Evolutionary conservation across 192 early-diverging fungal genomes (phyloP), one percentile per base, ranked within the genome.

Genomic region (Coemansia biformis): DNA sequence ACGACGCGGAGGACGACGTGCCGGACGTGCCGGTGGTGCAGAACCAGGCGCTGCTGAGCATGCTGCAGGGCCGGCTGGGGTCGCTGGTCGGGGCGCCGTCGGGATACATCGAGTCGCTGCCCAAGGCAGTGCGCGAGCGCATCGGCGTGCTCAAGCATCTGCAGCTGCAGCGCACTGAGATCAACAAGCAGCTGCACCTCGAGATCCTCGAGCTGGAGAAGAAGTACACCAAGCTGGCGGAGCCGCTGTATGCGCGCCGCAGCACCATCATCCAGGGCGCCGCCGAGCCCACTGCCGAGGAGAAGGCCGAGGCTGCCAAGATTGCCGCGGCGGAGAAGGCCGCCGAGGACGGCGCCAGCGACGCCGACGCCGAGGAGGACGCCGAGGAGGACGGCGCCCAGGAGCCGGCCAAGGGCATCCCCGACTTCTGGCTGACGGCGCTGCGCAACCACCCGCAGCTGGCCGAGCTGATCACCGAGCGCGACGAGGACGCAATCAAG

Each of bases 151-250:
- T 98, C 55, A 86, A 86, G 76, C 86, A 81, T 54, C 71, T 95
- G 52, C 93, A 95, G 81, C 75, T 83, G 51, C 82, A 95, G 78
- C 91, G 93, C 63, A 63, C 79, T 28, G 82, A 80, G 14, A 72
- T 98, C 15, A 91, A 94, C 74, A 75, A 81, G 39, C 77, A 91
- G 75, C 91, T 98, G 81, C 86, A 88, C 46, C 83, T 91, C 62
- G 95, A 99, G 78, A 84, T 99, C 51, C 68, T 90, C 24, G 90
- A 79, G 33, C 75, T 99, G 24, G 96, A 99, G 75, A 96, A 97
- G 81, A 98, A 98, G 67, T 99, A 93, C 75, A 80, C 83, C 32
- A 72, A 70, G 33, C 63, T 83, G 57, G 91, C 94, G 64, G 78
- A 82, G 49, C 95, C 96, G 23, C 72, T 97, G 24, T 98, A 93